Conservation (phyloP, 495 filamentous ascomycete species). For the Penicillium canariense region DNA sequence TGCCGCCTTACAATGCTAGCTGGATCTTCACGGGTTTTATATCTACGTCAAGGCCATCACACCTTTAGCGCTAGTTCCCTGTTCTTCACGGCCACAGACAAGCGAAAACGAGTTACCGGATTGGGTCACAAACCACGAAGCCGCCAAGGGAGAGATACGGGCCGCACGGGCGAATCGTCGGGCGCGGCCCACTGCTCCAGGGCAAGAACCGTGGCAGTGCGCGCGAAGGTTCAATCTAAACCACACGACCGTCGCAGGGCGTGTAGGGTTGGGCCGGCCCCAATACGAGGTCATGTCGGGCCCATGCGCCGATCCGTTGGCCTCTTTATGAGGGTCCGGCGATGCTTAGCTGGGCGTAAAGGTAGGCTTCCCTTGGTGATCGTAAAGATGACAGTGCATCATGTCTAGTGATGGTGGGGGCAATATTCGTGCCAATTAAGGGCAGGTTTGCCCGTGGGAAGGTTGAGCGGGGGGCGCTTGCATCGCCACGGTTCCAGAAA, state of each 20-base stretch:
- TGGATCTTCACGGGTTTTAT: background rate
- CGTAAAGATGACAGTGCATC: background rate
- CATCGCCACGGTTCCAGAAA: background rate
- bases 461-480: background rate
- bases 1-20: no score
- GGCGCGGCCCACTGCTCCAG: background rate
- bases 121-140: slow-evolving; percentile 10
- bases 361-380: background rate
- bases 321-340: background rate
- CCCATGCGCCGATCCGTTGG: background rate
- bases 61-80: background rate
- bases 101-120: slow-evolving; percentile 24
- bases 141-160: background rate
- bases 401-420: background rate
- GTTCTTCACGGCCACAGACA: background rate
- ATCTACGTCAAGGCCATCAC: background rate
- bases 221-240: background rate
- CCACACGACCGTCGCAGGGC: background rate
- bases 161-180: background rate
- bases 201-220: background rate
- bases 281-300: slow-evolving; percentile 9
- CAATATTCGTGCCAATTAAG: background rate
- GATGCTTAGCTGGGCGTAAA: slow-evolving; percentile 2
- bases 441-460: background rate
- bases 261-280: background rate